phyloP scores from a whole-genome alignment of 2,329 filamentous ascomycete species.

The Ophiocordyceps polyrhachis-furcata region DNA sequence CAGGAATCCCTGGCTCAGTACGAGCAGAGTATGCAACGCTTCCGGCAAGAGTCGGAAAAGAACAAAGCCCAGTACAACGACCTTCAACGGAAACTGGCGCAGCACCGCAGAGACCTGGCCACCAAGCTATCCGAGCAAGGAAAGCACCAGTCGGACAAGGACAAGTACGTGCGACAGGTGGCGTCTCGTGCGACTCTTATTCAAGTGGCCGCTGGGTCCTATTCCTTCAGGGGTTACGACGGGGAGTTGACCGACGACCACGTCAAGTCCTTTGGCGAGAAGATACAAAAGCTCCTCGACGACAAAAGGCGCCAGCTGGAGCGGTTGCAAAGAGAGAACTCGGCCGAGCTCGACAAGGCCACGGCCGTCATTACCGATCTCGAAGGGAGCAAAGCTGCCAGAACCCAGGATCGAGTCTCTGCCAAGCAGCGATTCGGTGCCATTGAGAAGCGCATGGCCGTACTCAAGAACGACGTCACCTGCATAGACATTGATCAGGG shows the following conservation, averaged over 20 bases:
- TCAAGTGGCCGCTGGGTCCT: constrained; percentile 54
- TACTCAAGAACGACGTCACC: constrained; percentile 49
- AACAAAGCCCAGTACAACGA: constrained; percentile 47
- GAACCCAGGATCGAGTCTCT: constrained; percentile 55
- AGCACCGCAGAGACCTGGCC: constrained; percentile 27
- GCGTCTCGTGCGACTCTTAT: constrained; percentile 53
- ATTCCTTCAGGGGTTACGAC: constrained; percentile 74
- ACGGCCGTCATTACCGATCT: constrained; percentile 54
- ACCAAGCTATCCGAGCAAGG: constrained; percentile 47
- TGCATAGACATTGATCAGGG: constrained; percentile 76
- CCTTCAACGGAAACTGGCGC: constrained; percentile 31
- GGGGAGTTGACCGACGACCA: constrained; percentile 55
- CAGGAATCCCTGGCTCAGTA: constrained; percentile 57
- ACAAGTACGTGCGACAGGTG: constrained; percentile 68
- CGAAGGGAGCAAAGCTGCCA: constrained; percentile 51
- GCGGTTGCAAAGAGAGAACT: constrained; percentile 51
- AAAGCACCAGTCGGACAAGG: constrained; percentile 68
- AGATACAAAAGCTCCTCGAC: constrained; percentile 51
- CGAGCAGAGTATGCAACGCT: constrained; percentile 50
- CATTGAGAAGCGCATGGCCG: constrained; percentile 52
- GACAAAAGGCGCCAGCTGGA: constrained; percentile 71
- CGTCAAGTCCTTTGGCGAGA: constrained; percentile 59
- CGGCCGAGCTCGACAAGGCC: constrained; percentile 55
- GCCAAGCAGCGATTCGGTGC: constrained; percentile 52
- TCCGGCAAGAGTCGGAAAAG: constrained; percentile 41